These are phyloP conservation scores for Acacia crassicarpa DNA, from an alignment of 306 rosid genomes.

Conservation along the genomic window DNA sequence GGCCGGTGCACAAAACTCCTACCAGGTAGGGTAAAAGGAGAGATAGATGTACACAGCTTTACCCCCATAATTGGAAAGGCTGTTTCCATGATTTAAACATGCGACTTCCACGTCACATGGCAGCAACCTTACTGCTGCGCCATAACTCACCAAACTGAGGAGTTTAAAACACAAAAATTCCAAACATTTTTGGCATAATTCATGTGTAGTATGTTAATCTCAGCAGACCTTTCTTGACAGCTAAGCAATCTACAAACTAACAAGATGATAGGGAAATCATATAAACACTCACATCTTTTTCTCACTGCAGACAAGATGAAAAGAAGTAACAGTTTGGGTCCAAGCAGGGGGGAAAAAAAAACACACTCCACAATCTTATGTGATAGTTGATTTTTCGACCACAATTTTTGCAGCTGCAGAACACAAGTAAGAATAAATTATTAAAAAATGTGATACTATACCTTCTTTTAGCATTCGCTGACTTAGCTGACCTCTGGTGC, in stretches of 20 bases:
- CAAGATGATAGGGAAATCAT: not conserved
- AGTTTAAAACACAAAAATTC: constrained; percentile 9
- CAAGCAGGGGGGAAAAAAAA: not conserved
- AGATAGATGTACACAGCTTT: no score
- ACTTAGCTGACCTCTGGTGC: constrained; percentile 80
- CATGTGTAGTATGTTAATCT: not conserved
- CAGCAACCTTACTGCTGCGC: no score
- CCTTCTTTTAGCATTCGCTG: constrained; percentile 98
- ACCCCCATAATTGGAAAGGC: no score
- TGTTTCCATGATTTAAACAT: no score
- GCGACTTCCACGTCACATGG: no score
- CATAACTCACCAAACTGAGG: not conserved
- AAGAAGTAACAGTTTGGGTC: not conserved
- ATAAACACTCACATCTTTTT: not conserved
- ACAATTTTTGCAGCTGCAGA: constrained; percentile 25
- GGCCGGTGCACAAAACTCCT: no score
- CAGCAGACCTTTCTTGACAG: not conserved
- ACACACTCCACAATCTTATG: not conserved
- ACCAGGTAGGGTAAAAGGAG: no score
- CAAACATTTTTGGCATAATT: not conserved
- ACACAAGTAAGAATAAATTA: constrained; percentile 9
- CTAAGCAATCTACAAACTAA: not conserved
- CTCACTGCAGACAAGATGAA: not conserved
- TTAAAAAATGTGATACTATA: constrained; percentile 30
- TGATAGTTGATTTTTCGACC: not conserved